Base-by-base conservation (phyloP, 2,329 filamentous ascomycete species). In the Microascus cirrosus region DNA sequence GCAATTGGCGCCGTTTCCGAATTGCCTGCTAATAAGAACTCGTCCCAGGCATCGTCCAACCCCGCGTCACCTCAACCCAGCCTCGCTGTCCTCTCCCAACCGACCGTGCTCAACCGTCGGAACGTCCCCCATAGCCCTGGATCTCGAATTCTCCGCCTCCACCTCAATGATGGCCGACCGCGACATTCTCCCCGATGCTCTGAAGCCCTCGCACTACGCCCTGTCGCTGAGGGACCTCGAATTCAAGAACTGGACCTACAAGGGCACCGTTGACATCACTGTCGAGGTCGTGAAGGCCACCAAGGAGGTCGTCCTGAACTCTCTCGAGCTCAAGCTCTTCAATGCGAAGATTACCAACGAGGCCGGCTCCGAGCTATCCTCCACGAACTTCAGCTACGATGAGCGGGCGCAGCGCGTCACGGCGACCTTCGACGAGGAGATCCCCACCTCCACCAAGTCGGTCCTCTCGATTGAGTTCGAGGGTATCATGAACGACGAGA, bases 121-220 rank as follows among this genome's bases (percentile, higher is more conserved):
- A 54, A 65, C 63, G 22, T 65, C 63, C 18, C 57, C 61, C 56
- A 61, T 62, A 59, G 63, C 64, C 10, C 51, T 65, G 18, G 62
- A 63, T 60, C 60, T 64, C 58, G 63, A 62, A 58, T 36, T 56
- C 18, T 22, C 45, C 13, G 24, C 50, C 15, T 60, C 61, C 56
- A 60, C 64, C 45, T 58, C 60, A 60, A 67, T 63, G 64, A 83
- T 83, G 77, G 71, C 75, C 56, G 82, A 85, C 70, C 77, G 83
- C 68, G 82, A 86, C 60, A 77, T 83, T 62, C 79, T 86, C 61
- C 82, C 83, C 54, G 75, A 77, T 65, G 73, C 72, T 63, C 84
- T 93, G 69, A 93, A 90, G 75, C 91, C 94, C 2, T 76, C 79
- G 61, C 90, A 97, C 75, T 99, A 99, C 74, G 78, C 83, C 66